Conservation (phyloP, 2,329 filamentous ascomycete species). For the Peltaster fructicola region DNA sequence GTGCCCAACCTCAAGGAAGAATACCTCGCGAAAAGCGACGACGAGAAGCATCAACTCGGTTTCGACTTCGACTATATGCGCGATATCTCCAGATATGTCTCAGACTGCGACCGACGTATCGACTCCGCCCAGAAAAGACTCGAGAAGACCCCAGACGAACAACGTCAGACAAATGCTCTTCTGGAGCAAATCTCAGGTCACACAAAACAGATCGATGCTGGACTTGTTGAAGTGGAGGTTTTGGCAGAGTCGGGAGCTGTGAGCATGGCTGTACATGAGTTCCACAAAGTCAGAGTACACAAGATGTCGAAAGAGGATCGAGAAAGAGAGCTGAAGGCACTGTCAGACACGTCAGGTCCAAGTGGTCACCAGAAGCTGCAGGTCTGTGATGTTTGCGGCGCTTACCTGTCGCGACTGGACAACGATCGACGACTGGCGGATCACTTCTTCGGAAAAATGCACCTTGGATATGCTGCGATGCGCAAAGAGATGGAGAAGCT, state of each 20-base stretch:
- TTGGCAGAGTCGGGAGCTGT: slow-evolving; percentile 70
- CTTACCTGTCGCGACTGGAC: slow-evolving; percentile 79
- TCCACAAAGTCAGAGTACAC: slow-evolving; percentile 66
- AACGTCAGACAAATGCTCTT: slow-evolving; percentile 79
- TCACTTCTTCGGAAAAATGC: slow-evolving; percentile 99
- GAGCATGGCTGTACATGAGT: slow-evolving; percentile 67
- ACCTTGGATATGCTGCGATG: slow-evolving; percentile 95
- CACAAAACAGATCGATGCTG: slow-evolving; percentile 57
- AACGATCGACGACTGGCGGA: slow-evolving; percentile 89
- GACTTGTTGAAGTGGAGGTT: slow-evolving; percentile 70
- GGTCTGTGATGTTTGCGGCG: slow-evolving; percentile 95
- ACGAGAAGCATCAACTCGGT: slow-evolving; percentile 60
- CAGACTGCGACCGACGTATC: slow-evolving; percentile 89
- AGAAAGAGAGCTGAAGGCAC: slow-evolving; percentile 73
- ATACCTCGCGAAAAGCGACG: slow-evolving; percentile 56
- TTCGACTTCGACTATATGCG: slow-evolving; percentile 96
- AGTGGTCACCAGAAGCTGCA: slow-evolving; percentile 95
- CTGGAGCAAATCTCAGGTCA: slow-evolving; percentile 77
- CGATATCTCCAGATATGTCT: slow-evolving; percentile 91
- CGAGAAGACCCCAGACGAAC: slow-evolving; percentile 96
- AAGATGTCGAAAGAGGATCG: slow-evolving; percentile 66
- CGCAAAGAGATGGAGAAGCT: slow-evolving; percentile 80
- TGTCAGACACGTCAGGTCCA: slow-evolving; percentile 82
- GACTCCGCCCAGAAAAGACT: slow-evolving; percentile 74
- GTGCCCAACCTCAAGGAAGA: slow-evolving; percentile 76